These are phyloP conservation scores for Apocynum venetum DNA, from an alignment of 257 asterid genomes.

Conservation along the genomic window DNA sequence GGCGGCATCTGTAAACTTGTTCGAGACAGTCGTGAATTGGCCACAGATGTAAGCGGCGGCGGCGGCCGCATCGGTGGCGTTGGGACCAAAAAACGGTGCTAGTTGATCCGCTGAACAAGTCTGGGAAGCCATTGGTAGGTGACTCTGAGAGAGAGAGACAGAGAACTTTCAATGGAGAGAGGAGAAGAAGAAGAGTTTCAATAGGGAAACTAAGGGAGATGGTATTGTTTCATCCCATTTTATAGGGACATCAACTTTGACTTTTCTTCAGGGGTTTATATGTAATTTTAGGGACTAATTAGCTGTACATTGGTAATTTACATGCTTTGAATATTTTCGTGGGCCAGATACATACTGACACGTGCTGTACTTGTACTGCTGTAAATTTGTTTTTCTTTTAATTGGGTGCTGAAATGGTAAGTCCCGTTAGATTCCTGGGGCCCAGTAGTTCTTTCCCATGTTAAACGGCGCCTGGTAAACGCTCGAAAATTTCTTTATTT, in stretches of 20 bases:
- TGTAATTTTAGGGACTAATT: neutral
- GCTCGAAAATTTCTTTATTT: too few species aligned
- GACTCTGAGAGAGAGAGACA: neutral
- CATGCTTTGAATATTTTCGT: neutral
- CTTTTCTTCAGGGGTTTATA: slow-evolving; percentile 9
- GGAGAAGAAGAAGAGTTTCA: too few species aligned
- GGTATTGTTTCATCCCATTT: slow-evolving; percentile 3
- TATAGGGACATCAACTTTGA: slow-evolving; percentile 26
- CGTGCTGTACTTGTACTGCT: neutral
- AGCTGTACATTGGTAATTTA: neutral
- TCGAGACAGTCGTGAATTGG: slow-evolving; percentile 47
- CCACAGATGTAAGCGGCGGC: slow-evolving; percentile 66
- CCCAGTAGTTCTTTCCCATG: too few species aligned
- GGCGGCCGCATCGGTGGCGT: slow-evolving; percentile 49
- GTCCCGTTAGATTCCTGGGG: neutral
- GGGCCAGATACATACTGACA: neutral
- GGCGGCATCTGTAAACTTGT: slow-evolving; percentile 45
- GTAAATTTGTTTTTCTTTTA: neutral
- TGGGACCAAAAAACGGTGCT: slow-evolving; percentile 62
- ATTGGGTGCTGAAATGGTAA: too few species aligned
- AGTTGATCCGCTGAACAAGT: slow-evolving; percentile 47
- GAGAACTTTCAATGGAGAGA: neutral
- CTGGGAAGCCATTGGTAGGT: slow-evolving; percentile 30
- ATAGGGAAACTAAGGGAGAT: too few species aligned
- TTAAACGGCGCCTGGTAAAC: too few species aligned